These are phyloP conservation scores for Botrytis galanthina DNA, from an alignment of 2,329 filamentous ascomycete species.

Conservation along the genomic window DNA sequence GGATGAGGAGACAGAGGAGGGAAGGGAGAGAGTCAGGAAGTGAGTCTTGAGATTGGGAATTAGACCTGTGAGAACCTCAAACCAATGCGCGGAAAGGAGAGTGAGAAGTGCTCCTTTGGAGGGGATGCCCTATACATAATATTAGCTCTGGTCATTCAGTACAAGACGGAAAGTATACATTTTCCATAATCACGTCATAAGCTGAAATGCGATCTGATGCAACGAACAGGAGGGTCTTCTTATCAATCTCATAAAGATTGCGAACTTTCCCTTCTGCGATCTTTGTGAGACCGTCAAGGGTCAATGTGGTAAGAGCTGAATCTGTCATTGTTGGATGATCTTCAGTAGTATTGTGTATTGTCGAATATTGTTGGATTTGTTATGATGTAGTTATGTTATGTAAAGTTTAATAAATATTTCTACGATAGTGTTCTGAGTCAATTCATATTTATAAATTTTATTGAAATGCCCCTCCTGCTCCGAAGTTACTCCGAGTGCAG, in stretches of 20 bases:
- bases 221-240: slow-evolving; percentile 73
- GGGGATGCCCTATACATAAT: slow-evolving; percentile 57
- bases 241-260: slow-evolving; percentile 73
- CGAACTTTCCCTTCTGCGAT: slow-evolving; percentile 63
- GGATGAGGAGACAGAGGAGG: slow-evolving; percentile 45
- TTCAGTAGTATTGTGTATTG: neutral
- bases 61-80: slow-evolving; percentile 55
- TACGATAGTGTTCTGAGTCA: neutral
- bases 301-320: slow-evolving; percentile 12
- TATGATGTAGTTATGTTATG: neutral
- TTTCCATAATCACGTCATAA: slow-evolving; percentile 87
- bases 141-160: slow-evolving; percentile 30
- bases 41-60: slow-evolving; percentile 62
- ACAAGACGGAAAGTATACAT: slow-evolving; percentile 54
- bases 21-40: slow-evolving; percentile 58
- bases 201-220: slow-evolving; percentile 90
- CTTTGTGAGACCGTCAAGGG: slow-evolving; percentile 12
- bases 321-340: slow-evolving; percentile 2
- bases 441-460: neutral
- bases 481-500: neutral
- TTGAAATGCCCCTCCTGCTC: neutral
- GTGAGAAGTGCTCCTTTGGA: slow-evolving; percentile 67
- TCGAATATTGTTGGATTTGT: neutral
- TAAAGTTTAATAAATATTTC: neutral
- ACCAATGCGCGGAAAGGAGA: slow-evolving; percentile 67